Conservation (phyloP, 805 yeast genomes). For the Grigorovia humatica region DNA sequence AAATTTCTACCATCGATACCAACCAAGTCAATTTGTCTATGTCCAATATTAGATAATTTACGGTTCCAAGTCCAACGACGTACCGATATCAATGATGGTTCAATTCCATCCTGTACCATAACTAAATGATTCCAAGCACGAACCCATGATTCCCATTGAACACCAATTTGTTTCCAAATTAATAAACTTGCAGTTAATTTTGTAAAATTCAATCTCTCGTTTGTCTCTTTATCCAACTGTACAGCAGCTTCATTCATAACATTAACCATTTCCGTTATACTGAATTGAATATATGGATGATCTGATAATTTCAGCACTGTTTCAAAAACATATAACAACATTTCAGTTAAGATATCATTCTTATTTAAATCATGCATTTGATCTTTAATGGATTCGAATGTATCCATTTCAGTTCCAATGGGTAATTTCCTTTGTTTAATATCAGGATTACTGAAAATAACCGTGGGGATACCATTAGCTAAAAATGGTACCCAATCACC, state of each 20-base stretch:
- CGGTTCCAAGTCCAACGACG: constrained; percentile 76
- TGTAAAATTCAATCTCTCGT: constrained; percentile 21
- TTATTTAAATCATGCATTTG: constrained; percentile 37
- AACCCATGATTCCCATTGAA: constrained; percentile 44
- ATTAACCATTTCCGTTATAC: constrained; percentile 38
- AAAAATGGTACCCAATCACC: constrained; percentile 66
- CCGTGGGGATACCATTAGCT: constrained; percentile 42
- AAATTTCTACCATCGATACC: constrained; percentile 48
- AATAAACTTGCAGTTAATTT: constrained; percentile 25
- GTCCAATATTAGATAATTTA: constrained; percentile 47
- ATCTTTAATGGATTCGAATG: constrained; percentile 43
- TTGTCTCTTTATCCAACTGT: constrained; percentile 32
- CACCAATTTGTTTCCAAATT: constrained; percentile 35
- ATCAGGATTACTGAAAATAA: constrained; percentile 17
- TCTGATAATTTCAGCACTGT: constrained; percentile 55
- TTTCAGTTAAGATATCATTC: constrained; percentile 38
- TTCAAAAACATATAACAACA: constrained; percentile 47
- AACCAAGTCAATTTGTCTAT: constrained; percentile 36
- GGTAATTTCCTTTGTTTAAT: constrained; percentile 35
- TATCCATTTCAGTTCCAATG: constrained; percentile 58
- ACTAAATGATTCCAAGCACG: constrained; percentile 55
- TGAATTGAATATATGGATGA: constrained; percentile 65
- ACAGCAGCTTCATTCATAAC: constrained; percentile 35
- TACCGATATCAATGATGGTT: constrained; percentile 62
- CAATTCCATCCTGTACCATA: constrained; percentile 42